Percentiles rank a stretch among this genome's conserved stretches.
phyloP scores from a whole-genome alignment of 306 rosid species.

The Dalbergia cultrata region DNA sequence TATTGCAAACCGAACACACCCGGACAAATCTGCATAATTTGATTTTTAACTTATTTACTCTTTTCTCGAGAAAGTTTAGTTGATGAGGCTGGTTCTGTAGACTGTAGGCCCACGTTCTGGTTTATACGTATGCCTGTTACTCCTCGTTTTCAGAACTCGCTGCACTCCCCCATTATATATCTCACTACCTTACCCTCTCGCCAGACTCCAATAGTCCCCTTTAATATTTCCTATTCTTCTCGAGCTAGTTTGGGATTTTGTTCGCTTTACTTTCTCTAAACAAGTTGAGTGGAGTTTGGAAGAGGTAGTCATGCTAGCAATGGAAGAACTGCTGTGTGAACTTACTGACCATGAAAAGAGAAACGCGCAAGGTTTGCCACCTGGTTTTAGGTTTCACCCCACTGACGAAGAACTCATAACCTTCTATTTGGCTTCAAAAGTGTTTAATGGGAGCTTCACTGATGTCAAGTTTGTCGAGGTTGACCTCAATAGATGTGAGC shows the following conservation, averaged over 20 bases:
- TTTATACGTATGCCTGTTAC: constrained; percentile 19
- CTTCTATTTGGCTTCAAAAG: constrained; percentile 72
- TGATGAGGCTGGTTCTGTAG: neutral
- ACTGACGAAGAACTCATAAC: constrained; percentile 87
- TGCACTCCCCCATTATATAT: constrained; percentile 30
- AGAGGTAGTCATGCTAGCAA: constrained; percentile 44
- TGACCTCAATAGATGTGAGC: constrained; percentile 82
- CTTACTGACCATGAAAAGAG: constrained; percentile 59
- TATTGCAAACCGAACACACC: no score
- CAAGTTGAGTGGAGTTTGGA: neutral
- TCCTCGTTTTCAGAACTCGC: constrained; percentile 13
- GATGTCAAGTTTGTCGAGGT: constrained; percentile 69
- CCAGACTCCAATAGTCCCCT: neutral
- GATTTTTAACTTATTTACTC: neutral
- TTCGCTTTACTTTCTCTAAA: neutral
- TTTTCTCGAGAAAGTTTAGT: neutral
- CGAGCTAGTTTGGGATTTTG: neutral
- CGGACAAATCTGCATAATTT: no score
- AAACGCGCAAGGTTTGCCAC: constrained; percentile 76
- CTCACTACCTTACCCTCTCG: neutral
- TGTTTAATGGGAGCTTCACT: constrained; percentile 52
- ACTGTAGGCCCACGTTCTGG: constrained; percentile 36
- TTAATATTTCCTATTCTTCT: neutral
- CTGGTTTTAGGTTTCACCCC: constrained; percentile 88
- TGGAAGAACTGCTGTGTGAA: constrained; percentile 68